Base-by-base conservation (phyloP, 352 stramenopile genomes). In the Phytopythium chamaehyphon region DNA sequence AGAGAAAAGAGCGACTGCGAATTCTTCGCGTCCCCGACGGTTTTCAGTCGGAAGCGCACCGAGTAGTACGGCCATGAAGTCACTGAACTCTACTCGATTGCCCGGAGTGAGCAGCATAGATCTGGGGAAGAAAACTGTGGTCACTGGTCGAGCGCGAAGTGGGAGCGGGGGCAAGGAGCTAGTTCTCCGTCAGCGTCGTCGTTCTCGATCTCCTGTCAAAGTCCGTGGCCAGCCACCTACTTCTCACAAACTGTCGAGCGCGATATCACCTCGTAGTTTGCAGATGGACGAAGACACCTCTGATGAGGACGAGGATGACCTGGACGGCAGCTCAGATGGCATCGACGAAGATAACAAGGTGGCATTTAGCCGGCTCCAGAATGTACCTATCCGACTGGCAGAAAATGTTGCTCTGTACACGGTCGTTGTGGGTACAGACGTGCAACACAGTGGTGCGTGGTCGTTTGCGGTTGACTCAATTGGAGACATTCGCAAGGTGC, bases 331-430 rank as follows among this genome's bases (percentile, higher is more conserved):
- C 1, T 55, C 64, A 14, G 54, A 69, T 23, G 55, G 31, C 11
- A 51, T 87, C n/a, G 74, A 90, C 26, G 76, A 85, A 47, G 79
- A 90, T 54, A 88, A 90, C 58, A 88, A 88, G 48, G 79, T 90
- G 18, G 68, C 73, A 6, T 90, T 90, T 40, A 90, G 74, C 43
- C 79, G 73, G 2, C 66, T 90, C 43, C 79, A 90, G 36, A 88
- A 88, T 35, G 75, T 90, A 26, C 79, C 79, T 5, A 71, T 90
- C 31, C 73, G 71, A 26, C 63, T 90, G 43, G 73, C 79, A 5
- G 73, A 86, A 37, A 59, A 83, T 37, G 79, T 83, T n/a, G 61
- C 73, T 21, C 82, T 88, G 18, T 90, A 83, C 55, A 83, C 75
- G 18, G 69, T 90, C 18, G 65, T 88, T 2, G 79, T 88, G 35